Base-by-base conservation (phyloP, 2,329 filamentous ascomycete genomes). In the Penicillium sp. region DNA sequence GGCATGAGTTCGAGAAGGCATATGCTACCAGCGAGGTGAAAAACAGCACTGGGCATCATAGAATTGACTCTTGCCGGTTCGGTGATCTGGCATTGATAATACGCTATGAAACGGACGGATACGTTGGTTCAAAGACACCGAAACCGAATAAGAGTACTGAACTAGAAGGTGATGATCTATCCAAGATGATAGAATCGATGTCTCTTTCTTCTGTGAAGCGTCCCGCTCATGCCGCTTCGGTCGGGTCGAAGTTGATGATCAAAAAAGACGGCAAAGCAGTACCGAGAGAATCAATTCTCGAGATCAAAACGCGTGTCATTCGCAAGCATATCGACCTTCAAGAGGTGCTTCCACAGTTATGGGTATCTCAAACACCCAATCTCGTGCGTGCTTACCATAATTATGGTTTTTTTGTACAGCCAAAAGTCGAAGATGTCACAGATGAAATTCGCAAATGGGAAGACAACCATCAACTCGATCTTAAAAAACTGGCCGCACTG, bases 301-400 rank as follows among this genome's bases (percentile, higher is more conserved):
- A 79, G 60, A 73, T 80, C 66, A 80, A 79, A 65, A 79, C 75
- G 7, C 71, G 73, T 1, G 64, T 68, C n/a, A 33, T 42, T 4
- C 61, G 68, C 26, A 74, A 68, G 43, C 63, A 52, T 21, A 60
- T 80, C 16, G n/a, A 59, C 2, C 52, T 78, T 11, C 0, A 60
- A 9, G 68, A 77, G 5, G 62, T 78, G 30, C 67, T 67, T 23
- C 58, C 74, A 2, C 76, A 79, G 63, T 68, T 80, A 23, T 80
- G 77, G 77, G 60, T 70, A 16, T 79, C 74, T 5, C 77, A 80
- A 64, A 80, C 77, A 1, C 71, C 73, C 0, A 77, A 75, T 42
- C 74, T 80, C 33, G 74, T 79, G n/a, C 70, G 72, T 28, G 77
- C 75, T 1, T 77, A 77, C 59, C 74, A 79, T 59, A 46, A 61